Base-by-base conservation (phyloP, 2,329 filamentous ascomycete species). In the Colletotrichum sp. region DNA sequence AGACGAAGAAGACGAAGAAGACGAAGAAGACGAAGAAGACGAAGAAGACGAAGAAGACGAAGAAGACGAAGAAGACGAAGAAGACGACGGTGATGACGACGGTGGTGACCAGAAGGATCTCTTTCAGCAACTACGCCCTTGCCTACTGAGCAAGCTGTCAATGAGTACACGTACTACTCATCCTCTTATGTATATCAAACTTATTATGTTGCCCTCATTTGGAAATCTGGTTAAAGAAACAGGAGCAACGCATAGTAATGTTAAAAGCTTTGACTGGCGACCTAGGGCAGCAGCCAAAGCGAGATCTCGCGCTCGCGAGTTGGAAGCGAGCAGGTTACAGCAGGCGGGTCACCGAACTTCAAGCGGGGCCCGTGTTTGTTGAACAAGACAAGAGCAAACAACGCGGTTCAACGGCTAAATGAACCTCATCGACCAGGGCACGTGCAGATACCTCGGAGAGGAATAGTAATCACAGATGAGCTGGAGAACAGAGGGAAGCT, bases 101-200 rank as follows among this genome's bases (percentile, higher is more conserved):
- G 5, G 6, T 1, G 4, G 13, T 4, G n/a, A 48, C 43, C 10
- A 21, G 21, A 12, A 48, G 43, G 43, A 0, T 1, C 43, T 0
- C 18, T 48, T 21, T 3, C 43, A 21, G 0, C 3, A n/a, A n/a
- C 43, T 0, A 13, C 0, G 43, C 43, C 43, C 18, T n/a, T 13
- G 43, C 43, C 43, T 48, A 21, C n/a, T 13, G 10, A 48, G 38
- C 18, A 48, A 48, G 38, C 38, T 48, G 0, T 9, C 18, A n/a
- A n/a, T 48, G 38, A 48, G 38, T n/a, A 48, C 18, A 48, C 43
- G 10, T 7, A 48, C 9, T n/a, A 21, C 43, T 48, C 18, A 4
- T 3, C 43, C 6, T 7, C 43, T 5, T 0, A 9, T n/a, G 18
- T 1, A 10, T 21, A n/a, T 48, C 43, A 13, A 48, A 12, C n/a